Conservation (phyloP, 305 asterid species). For the Fraxinus albicans region DNA sequence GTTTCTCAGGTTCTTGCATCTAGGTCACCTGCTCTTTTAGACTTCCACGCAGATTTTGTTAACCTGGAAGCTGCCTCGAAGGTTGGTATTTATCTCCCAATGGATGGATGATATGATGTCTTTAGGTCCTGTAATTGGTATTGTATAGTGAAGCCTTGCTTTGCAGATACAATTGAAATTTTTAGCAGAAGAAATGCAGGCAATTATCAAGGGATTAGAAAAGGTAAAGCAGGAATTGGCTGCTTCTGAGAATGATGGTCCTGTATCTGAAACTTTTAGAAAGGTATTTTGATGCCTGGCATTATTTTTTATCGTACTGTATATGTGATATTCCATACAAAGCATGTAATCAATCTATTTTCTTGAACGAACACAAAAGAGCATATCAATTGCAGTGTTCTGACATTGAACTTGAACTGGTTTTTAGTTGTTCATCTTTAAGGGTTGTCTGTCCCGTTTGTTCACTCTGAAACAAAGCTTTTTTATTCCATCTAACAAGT, state of each 20-base stretch:
- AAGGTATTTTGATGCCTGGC: constrained; percentile 50
- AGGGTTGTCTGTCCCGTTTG: neutral
- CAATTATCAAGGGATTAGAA: constrained; percentile 85
- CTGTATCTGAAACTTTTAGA: constrained; percentile 74
- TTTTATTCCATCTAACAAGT: neutral
- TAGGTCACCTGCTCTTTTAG: constrained; percentile 63
- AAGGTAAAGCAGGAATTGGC: constrained; percentile 88
- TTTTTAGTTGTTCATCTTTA: constrained; percentile 5
- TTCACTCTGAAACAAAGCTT: neutral
- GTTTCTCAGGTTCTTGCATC: constrained; percentile 68
- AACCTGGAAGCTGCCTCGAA: constrained; percentile 88
- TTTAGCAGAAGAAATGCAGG: constrained; percentile 97
- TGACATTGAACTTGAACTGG: neutral
- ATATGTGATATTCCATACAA: neutral
- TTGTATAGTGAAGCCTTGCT: constrained; percentile 12
- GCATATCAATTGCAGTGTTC: neutral
- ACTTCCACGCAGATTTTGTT: constrained; percentile 66
- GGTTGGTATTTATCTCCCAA: constrained; percentile 47
- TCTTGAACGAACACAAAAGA: neutral
- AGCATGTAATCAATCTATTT: neutral
- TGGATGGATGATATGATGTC: constrained; percentile 15
- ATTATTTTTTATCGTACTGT: constrained; percentile 7
- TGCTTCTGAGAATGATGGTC: constrained; percentile 90
- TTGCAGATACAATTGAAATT: constrained; percentile 87
- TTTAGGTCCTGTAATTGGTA: constrained; percentile 4